A percentile compares a stretch with the other conserved stretches of the same genome.
Evolutionary conservation across 2,329 filamentous ascomycete genomes (phyloP).

Genomic region (Aspergillus ochraceoroseus): DNA sequence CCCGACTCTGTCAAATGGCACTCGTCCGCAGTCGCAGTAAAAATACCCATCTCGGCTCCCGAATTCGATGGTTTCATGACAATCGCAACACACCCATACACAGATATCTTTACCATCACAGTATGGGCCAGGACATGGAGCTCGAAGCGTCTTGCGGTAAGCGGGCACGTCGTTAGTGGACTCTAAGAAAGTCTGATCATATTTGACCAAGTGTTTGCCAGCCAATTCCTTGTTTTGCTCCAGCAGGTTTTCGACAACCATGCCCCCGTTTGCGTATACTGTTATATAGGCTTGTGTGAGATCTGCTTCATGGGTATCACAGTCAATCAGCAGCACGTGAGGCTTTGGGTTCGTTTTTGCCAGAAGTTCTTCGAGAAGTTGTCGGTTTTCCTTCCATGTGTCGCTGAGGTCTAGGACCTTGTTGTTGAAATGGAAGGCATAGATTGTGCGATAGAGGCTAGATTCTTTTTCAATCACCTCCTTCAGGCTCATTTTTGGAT

Average conservation of each 20-base stretch:
- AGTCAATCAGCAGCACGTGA: slow-evolving; percentile 3
- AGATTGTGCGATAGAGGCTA: neutral
- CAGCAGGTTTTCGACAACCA: slow-evolving; percentile 5
- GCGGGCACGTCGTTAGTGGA: slow-evolving; percentile 1
- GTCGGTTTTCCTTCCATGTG: slow-evolving; percentile 1
- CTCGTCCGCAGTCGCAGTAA: slow-evolving; percentile 10
- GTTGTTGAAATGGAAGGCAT: slow-evolving; percentile 7
- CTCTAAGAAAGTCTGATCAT: slow-evolving; percentile 2
- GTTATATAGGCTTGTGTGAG: neutral
- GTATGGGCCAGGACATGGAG: slow-evolving; percentile 5
- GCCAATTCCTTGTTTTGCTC: slow-evolving; percentile 8
- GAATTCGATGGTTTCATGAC: slow-evolving; percentile 8
- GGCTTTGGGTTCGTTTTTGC: neutral
- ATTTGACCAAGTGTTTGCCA: slow-evolving; percentile 1
- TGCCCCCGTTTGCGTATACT: neutral
- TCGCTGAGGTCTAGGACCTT: neutral
- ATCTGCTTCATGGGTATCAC: neutral
- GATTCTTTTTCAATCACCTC: neutral
- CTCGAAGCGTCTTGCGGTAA: slow-evolving; percentile 8
- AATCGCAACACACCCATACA: slow-evolving; percentile 5
- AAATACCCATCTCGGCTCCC: slow-evolving; percentile 7
- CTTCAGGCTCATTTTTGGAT: neutral
- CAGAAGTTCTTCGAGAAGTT: slow-evolving; percentile 4
- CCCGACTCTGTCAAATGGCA: neutral
- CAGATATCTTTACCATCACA: slow-evolving; percentile 4